phyloP scores from a whole-genome alignment of 2,329 filamentous ascomycete species.

The Stylonectria norvegica region DNA sequence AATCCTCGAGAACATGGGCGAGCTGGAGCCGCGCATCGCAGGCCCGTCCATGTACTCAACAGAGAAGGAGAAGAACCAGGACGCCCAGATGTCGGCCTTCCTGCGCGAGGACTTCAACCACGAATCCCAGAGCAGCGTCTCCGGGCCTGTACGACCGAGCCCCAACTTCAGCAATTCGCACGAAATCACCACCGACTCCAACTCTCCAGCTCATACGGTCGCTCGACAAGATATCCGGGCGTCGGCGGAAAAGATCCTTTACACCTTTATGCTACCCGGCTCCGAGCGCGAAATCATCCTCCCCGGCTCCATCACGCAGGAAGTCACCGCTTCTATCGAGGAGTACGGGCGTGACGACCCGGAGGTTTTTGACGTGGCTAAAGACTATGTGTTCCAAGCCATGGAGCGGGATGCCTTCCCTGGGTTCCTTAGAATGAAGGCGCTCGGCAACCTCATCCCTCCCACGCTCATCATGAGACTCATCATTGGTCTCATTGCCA shows the following conservation, averaged over 20 bases:
- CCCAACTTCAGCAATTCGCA: conserved; percentile 58
- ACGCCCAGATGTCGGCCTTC: conserved; percentile 89
- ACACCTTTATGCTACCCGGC: conserved; percentile 92
- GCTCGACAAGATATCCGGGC: conserved; percentile 86
- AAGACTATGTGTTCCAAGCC: conserved; percentile 98
- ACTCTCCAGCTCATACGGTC: conserved; percentile 79
- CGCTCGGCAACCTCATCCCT: conserved; percentile 90
- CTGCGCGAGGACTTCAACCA: conserved; percentile 65
- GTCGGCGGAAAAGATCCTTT: conserved; percentile 97
- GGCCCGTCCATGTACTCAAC: conserved; percentile 61
- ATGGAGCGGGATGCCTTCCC: conserved; percentile 99
- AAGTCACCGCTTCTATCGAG: conserved; percentile 86
- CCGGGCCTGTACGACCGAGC: conserved; percentile 44
- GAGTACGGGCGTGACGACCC: conserved; percentile 90
- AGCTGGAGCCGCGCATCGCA: conserved; percentile 58
- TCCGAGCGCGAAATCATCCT: conserved; percentile 95
- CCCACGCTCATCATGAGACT: conserved; percentile 82
- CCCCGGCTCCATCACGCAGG: conserved; percentile 78
- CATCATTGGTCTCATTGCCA: conserved; percentile 73
- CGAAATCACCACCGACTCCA: conserved; percentile 68
- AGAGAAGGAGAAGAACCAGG: conserved; percentile 72
- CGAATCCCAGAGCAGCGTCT: conserved; percentile 54
- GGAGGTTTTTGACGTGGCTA: conserved; percentile 94
- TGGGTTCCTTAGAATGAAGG: conserved; percentile 91
- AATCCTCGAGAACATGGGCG: conserved; percentile 69